Evolutionary conservation across 495 filamentous ascomycete species (phyloP).

Genomic region (Podospora conica): DNA sequence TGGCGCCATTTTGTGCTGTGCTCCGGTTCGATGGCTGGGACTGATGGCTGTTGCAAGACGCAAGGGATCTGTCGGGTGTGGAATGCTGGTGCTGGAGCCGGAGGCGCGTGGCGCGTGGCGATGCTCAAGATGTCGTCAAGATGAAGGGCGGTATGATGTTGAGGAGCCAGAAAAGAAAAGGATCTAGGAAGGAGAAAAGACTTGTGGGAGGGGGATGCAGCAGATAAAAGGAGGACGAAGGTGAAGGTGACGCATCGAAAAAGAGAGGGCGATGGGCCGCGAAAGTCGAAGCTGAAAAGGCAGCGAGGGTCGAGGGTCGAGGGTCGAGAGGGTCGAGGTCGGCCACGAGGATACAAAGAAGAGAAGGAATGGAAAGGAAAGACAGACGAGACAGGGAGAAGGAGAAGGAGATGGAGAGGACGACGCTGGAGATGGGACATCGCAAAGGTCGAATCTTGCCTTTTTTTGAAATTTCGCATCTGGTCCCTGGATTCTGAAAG

Average conservation of each 20-base stretch:
- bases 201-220: not conserved
- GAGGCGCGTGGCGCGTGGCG: too few species aligned
- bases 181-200: not conserved
- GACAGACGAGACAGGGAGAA: not conserved
- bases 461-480: not conserved
- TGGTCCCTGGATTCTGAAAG: not conserved
- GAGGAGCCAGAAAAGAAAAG: too few species aligned
- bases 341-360: too few species aligned
- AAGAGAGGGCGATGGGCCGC: not conserved
- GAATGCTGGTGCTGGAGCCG: too few species aligned
- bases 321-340: not conserved
- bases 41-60: not conserved
- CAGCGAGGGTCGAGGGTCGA: not conserved
- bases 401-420: not conserved
- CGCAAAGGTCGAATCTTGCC: not conserved
- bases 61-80: not conserved
- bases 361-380: not conserved
- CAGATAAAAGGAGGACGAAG: not conserved
- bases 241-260: not conserved
- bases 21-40: too few species aligned
- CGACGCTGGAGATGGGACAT: too few species aligned
- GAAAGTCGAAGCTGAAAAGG: not conserved
- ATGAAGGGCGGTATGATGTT: too few species aligned
- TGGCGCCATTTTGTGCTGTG: slow-evolving; percentile 27
- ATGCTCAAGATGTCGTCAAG: too few species aligned